Percentiles rank a stretch among this genome's conserved stretches.
phyloP scores from a whole-genome alignment of 2,329 filamentous ascomycete species.

The Xylariaceae sp. region DNA sequence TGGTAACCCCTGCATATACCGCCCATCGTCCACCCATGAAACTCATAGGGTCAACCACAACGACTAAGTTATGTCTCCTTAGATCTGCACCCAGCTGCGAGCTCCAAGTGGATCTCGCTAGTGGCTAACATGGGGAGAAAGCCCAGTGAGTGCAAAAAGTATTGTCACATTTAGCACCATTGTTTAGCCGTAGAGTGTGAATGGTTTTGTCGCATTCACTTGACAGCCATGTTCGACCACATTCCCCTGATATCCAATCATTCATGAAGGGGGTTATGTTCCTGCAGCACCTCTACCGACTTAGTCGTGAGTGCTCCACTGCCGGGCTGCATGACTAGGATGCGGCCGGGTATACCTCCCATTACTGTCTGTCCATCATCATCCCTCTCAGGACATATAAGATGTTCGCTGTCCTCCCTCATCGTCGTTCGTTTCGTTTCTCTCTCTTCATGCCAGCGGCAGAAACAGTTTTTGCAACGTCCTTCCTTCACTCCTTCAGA shows the following conservation, averaged over 20 bases:
- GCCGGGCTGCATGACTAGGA: slow-evolving; percentile 34
- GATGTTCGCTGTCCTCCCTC: slow-evolving; percentile 36
- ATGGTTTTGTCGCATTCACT: no score
- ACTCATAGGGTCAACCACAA: slow-evolving; percentile 41
- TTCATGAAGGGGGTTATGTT: slow-evolving; percentile 38
- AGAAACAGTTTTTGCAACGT: slow-evolving; percentile 39
- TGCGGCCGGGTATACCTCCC: slow-evolving; percentile 4
- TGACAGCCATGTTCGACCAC: slow-evolving; percentile 41
- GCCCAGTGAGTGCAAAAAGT: no score
- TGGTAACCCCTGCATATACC: slow-evolving; percentile 44
- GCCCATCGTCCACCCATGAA: slow-evolving; percentile 41
- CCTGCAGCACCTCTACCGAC: slow-evolving; percentile 42
- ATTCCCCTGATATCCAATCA: slow-evolving; percentile 45
- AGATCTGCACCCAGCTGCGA: slow-evolving; percentile 35
- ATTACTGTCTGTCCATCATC: slow-evolving; percentile 25
- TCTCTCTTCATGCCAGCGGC: slow-evolving; percentile 38
- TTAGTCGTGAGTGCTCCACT: slow-evolving; percentile 35
- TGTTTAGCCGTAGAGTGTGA: no score
- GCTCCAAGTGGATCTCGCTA: slow-evolving; percentile 31
- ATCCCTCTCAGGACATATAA: slow-evolving; percentile 38
- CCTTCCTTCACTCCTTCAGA: slow-evolving; percentile 46
- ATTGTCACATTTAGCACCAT: no score
- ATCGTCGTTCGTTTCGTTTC: slow-evolving; percentile 47
- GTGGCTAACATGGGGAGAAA: slow-evolving; percentile 20
- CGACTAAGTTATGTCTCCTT: slow-evolving; percentile 32